Base-by-base conservation (phyloP, 805 yeast species). In the Teunomyces aglyptinius region DNA sequence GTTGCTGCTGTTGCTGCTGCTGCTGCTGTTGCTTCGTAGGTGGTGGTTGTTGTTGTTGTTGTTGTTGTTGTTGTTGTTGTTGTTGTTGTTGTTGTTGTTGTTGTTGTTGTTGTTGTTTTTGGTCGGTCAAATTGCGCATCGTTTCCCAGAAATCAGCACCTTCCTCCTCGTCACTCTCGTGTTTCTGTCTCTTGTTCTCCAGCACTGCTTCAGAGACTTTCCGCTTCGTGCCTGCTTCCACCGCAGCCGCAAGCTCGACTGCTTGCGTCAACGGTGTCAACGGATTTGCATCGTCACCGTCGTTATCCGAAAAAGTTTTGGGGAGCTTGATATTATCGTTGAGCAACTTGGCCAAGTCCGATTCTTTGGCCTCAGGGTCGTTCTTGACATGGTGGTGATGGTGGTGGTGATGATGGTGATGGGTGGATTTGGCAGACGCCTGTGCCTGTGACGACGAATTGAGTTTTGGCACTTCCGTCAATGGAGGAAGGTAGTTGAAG, bases 121-220 rank as follows among this genome's bases (percentile, higher is more conserved):
- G 27, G 16, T 76, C 77, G 1, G 83, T 78, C 18, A 83, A 58
- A 13, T 81, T 73, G 41, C 85, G 71, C 77, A 85, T 73, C 2
- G 82, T 79, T 51, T 84, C 90, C 86, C 88, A 84, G 58, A 83
- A 85, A 59, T 83, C 89, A 28, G 78, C 54, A 18, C 80, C 89
- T 48, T 81, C 89, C 34, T 82, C 88, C 4, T 74, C 63, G 10
- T 77, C 83, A 31, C 74, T 48, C 11, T 44, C 51, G 4, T 33
- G 47, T 6, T 46, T 45, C 7, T 15, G 36, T 22, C 48, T 45
- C 43, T 44, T 51, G 24, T 34, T 31, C n/a, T 32, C 38, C 42
- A 11, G 15, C 2, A 12, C 19, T 5, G 11, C 15, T 8, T 43
- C 52, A 6, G 31, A 19, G 38, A 29, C 19, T 8, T 41, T 44